phyloP scores from a whole-genome alignment of 495 filamentous ascomycete genomes.

The Penicillium taxi region DNA sequence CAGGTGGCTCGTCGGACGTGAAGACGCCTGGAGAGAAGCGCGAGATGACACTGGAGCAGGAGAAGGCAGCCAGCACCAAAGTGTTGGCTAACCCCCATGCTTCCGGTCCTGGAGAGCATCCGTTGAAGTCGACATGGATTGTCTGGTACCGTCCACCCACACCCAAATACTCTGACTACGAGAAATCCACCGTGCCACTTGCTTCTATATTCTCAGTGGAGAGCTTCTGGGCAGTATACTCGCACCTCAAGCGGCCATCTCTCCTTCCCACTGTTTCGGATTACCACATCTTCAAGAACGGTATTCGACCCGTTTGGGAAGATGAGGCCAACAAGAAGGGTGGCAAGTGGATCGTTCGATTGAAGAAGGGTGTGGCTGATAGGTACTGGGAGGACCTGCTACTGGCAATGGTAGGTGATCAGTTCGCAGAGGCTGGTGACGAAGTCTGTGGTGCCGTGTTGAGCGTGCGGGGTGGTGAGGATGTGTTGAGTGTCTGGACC shows the following conservation, averaged over 20 bases:
- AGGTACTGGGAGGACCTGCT: conserved; percentile 97
- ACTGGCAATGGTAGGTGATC: conserved; percentile 84
- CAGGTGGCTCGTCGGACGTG: conserved; percentile 71
- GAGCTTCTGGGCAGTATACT: conserved; percentile 88
- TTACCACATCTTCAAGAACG: conserved; percentile 97
- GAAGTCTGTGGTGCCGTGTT: conserved; percentile 92
- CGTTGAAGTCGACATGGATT: conserved; percentile 81
- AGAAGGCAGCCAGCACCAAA: conserved; percentile 44
- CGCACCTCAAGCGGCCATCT: conserved; percentile 84
- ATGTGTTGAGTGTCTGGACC: conserved; percentile 96
- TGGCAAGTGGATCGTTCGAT: conserved; percentile 91
- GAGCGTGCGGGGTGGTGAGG: conserved; percentile 90
- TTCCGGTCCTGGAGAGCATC: conserved; percentile 45
- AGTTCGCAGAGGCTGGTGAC: conserved; percentile 87
- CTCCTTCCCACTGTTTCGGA: conserved; percentile 85
- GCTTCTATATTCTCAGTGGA: conserved; percentile 75
- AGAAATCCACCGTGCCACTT: conserved; percentile 86
- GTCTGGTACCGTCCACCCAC: conserved; percentile 96
- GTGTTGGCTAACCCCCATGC: conserved; percentile 29
- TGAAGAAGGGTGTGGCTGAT: conserved; percentile 95
- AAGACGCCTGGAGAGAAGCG: conserved; percentile 62
- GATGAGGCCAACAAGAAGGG: conserved; percentile 94
- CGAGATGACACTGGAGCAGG: conserved; percentile 48
- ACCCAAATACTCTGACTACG: conserved; percentile 95
- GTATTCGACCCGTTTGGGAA: conserved; percentile 96